Percentiles rank a stretch among this genome's conserved stretches.
Conservation (phyloP, 2,329 filamentous ascomycete genomes). For the Neobulgaria alba region DNA sequence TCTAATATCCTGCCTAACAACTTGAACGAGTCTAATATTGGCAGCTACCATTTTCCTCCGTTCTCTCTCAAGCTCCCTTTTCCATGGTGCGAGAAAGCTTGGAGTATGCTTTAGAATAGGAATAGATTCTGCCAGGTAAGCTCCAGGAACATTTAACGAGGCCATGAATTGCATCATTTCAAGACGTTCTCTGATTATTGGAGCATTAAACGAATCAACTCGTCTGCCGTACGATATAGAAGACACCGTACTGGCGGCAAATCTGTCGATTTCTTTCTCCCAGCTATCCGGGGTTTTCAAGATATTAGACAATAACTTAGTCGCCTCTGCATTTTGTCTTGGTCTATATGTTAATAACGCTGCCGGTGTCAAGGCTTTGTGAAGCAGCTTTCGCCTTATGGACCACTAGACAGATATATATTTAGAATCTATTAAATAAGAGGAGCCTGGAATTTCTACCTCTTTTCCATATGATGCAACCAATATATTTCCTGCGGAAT, state of each 20-base stretch:
- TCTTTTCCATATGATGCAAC: conserved; percentile 41
- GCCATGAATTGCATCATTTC: conserved; percentile 40
- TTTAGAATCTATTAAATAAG: too few species aligned
- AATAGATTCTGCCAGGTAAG: conserved; percentile 31
- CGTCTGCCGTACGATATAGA: conserved; percentile 43
- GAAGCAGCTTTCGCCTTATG: conserved; percentile 34
- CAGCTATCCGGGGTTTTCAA: conserved; percentile 33
- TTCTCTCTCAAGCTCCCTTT: conserved; percentile 18
- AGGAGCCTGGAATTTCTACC: too few species aligned
- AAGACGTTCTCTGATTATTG: conserved; percentile 39
- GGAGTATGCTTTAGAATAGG: conserved; percentile 28
- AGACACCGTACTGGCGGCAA: conserved; percentile 41
- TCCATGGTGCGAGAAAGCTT: conserved; percentile 22
- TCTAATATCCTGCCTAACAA: conserved; percentile 24
- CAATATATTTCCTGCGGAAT: conserved; percentile 34
- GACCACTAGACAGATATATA: too few species aligned
- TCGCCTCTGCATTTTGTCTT: conserved; percentile 41
- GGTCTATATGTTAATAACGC: conserved; percentile 37
- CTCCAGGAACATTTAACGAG: conserved; percentile 35
- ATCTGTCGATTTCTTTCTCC: conserved; percentile 39
- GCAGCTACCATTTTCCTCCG: conserved; percentile 14
- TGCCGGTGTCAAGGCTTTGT: conserved; percentile 36
- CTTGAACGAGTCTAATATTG: conserved; percentile 23
- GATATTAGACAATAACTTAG: conserved; percentile 35
- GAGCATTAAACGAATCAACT: conserved; percentile 38